Base-by-base conservation (phyloP, 768 basidiomycete species). In the Cyclocybe aegerita region DNA sequence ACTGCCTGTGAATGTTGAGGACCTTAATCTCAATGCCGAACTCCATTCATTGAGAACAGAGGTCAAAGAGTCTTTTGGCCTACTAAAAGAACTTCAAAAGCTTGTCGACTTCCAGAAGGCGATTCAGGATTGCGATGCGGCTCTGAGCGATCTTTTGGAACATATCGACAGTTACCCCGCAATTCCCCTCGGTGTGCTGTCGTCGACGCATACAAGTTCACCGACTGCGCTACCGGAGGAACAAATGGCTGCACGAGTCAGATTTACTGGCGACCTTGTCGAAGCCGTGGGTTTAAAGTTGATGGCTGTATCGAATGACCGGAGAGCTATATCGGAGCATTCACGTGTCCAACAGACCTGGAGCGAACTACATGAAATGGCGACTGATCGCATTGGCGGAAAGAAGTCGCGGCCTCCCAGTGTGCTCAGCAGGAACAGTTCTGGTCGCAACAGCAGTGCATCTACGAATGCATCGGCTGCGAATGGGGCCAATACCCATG, bases 151-250 rank as follows among this genome's bases (percentile, higher is more conserved):
- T 64, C 73, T 94, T 4, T 71, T 95, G 40, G 89, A 93, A 60
- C 89, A 93, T 60, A 76, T 93, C 47, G 92, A 95, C 63, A 90
- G 87, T 59, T 93, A 84, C 61, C 91, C 92, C 7, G 76, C 80
- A 2, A 64, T 72, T 31, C 85, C 85, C 4, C 63, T 72, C 23
- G 74, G 77, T 4, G 66, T 77, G 2, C 62, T 85, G 31, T 73
- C 80, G 4, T 82, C 83, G 8, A 16, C 67, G 73, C 11, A 81
- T 82, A 55, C 52, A 68, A 50, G 71, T 73, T 32, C 65, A 71
- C 9, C 53, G 63, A 63, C 69, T 16, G 56, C 76, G 4, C 67
- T 81, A 7, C 83, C 91, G 0, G 82, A 87, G 50, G 85, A 86
- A 37, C 88, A 92, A 58, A 68, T 92, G 4, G 66, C 65, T 10